Evolutionary conservation across 148 eudicot genomes (phyloP).

Genomic region (Nyssa sinensis): DNA sequence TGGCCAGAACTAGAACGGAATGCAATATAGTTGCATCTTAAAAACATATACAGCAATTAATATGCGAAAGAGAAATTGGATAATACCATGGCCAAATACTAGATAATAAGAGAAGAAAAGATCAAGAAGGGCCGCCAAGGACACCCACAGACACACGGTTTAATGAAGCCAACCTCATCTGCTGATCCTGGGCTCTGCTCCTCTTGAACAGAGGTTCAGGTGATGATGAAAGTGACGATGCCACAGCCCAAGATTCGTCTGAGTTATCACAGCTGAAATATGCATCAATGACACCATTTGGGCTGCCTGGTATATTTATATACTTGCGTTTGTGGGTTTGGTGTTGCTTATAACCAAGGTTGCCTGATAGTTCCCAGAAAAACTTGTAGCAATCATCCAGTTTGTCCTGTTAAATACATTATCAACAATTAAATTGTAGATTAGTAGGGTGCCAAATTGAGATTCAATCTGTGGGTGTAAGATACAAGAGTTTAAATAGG

Average conservation of each 20-base stretch:
- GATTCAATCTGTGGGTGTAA: neutral
- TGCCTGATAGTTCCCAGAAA: slow-evolving; percentile 39
- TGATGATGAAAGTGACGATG: slow-evolving; percentile 34
- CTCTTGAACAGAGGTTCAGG: slow-evolving; percentile 45
- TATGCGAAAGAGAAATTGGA: slow-evolving; percentile 13
- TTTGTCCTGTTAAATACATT: slow-evolving; percentile 41
- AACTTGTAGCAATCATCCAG: slow-evolving; percentile 56
- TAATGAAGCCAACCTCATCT: slow-evolving; percentile 34
- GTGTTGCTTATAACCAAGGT: slow-evolving; percentile 5
- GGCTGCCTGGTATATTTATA: slow-evolving; percentile 39
- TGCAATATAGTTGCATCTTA: slow-evolving; percentile 21
- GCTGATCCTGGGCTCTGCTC: slow-evolving; percentile 39
- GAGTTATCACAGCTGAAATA: slow-evolving; percentile 45
- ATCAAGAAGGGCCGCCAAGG: slow-evolving; percentile 20
- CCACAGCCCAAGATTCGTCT: slow-evolving; percentile 39
- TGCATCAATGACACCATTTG: slow-evolving; percentile 50
- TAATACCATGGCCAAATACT: slow-evolving; percentile 33
- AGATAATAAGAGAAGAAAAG: slow-evolving; percentile 14
- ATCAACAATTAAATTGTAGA: neutral
- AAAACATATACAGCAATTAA: slow-evolving; percentile 11
- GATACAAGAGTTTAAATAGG: neutral
- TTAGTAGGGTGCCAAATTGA: neutral
- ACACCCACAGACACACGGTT: slow-evolving; percentile 20
- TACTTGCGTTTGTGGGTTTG: slow-evolving; percentile 43
- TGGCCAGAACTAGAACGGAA: slow-evolving; percentile 23